Evolutionary conservation across 352 stramenopile genomes (phyloP), one percentile per base, ranked within the genome.

Genomic region (Pythium coloratum): DNA sequence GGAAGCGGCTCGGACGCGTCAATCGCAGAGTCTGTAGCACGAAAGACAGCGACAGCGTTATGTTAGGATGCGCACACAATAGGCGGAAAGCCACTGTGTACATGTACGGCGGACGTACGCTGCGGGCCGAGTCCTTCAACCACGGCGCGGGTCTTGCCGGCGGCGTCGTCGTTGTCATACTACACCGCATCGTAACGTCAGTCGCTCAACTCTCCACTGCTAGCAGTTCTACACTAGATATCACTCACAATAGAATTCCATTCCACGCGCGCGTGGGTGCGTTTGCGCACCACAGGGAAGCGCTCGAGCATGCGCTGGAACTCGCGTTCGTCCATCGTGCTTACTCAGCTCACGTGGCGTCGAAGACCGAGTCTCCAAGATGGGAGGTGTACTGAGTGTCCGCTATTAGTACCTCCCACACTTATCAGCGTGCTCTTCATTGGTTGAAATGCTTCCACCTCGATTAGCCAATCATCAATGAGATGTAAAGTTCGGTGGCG

Each of bases 251-350:
- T 78, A 33, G 81, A 76, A 62, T 93, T 93, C 85, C 85, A 93
- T 73, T 93, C 81, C 42, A 92, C 85, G 58, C 83, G 85, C 63
- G 73, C 79, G 66, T 90, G 77, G 42, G 81, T 93, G 76, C 87
- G 86, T 71, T 89, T 91, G 63, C 85, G 85, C 75, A 92, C 85
- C 36, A 92, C 77, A 0, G 85, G 85, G 76, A 88, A 93, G 70
- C 77, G 76, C 73, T 86, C 85, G 50, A 93, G 70, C 76, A 85
- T 66, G 38, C 76, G 75, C 69, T 74, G 66, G 76, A 93, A 93
- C 76, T 91, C 83, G 63, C 34, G 33, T 20, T 91, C 83, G 75
- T 93, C 80, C 85, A 93, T 93, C 6, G n/a, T 67, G 18, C 40
- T 33, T 0, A 9, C 26, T 58, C 40, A 20, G 56, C 32, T 33